Evolutionary conservation across 2,329 filamentous ascomycete species (phyloP).

Genomic region (Penicillium sp.): DNA sequence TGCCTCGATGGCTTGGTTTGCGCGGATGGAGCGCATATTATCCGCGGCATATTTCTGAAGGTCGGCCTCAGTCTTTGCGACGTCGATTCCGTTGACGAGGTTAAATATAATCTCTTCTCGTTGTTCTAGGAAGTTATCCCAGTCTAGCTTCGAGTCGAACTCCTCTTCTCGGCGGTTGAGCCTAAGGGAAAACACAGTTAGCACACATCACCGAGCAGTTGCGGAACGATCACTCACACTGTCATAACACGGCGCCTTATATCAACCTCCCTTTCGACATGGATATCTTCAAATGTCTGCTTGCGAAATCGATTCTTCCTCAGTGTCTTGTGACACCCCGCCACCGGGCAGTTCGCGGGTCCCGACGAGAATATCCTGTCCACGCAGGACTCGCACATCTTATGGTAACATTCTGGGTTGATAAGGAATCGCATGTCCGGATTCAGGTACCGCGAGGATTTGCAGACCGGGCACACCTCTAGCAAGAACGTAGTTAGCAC

Average conservation of each 20-base stretch:
- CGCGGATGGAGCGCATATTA: constrained; percentile 65
- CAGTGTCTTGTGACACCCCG: constrained; percentile 83
- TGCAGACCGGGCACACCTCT: constrained; percentile 97
- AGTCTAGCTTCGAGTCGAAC: constrained; percentile 81
- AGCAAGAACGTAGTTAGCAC: constrained; percentile 17
- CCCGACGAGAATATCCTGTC: constrained; percentile 92
- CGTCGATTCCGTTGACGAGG: constrained; percentile 73
- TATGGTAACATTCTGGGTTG: constrained; percentile 98
- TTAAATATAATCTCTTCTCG: constrained; percentile 92
- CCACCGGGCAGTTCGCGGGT: constrained; percentile 89
- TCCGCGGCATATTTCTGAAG: constrained; percentile 74
- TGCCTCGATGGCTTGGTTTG: constrained; percentile 55
- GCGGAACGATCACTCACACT: constrained; percentile 45
- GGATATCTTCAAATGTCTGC: constrained; percentile 87
- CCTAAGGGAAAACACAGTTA: constrained; percentile 47
- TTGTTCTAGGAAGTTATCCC: constrained; percentile 93
- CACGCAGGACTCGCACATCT: constrained; percentile 96
- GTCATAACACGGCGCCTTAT: constrained; percentile 77
- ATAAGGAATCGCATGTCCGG: constrained; percentile 92
- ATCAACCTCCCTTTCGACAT: constrained; percentile 91
- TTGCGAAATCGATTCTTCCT: constrained; percentile 82
- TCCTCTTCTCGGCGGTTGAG: constrained; percentile 92
- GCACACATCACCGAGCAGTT: neutral
- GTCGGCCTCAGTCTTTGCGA: constrained; percentile 64
- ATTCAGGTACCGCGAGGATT: constrained; percentile 94